Evolutionary conservation across 129 eudicot genomes (phyloP), one percentile per base, ranked within the genome.

Genomic region (Arctium lappa): DNA sequence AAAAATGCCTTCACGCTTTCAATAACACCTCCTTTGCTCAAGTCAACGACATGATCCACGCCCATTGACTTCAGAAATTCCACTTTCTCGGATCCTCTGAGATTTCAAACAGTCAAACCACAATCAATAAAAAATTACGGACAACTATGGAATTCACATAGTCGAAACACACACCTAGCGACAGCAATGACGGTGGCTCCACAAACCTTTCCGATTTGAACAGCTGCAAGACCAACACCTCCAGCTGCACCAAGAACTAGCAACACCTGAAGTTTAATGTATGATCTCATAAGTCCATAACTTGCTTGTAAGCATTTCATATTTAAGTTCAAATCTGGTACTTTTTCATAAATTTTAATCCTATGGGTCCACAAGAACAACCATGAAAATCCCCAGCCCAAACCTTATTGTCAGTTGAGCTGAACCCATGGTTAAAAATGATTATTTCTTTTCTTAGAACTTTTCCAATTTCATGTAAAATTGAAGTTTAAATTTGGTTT

Each of bases 211-310:
- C 99, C 99, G 22, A 96, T 96, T 82, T 96, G 99, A 79, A 96
- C 95, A 84, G 99, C 99, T 70, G 99, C 91, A 76, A 96, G 88
- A 75, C 99, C 99, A 53, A 96, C 99, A 73, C 99, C 99, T 85
- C 99, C 99, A 32, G 99, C 99, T 37, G 99, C 99, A 76, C 99
- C 99, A 72, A 96, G 98, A 85, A 96, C 99, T 82, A 96, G 85
- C 88, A 96, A 79, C 53, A 96, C 99, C 98, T 95, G 84, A 80
- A 88, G 29, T 77, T 63, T 66, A 22, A 22, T 79, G 79, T 66
- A 76, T 36, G 10, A 36, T 2, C 33, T 15, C 81, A 12, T 48
- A 11, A 12, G 62, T 48, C 62, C 62, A 34, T 68, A 37, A 69
- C 70, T 80, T 48, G 38, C 68, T 79, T 79, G 46, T 7, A 79